phyloP scores from a whole-genome alignment of 179 eudicot genomes.

The Camellia oleifera region DNA sequence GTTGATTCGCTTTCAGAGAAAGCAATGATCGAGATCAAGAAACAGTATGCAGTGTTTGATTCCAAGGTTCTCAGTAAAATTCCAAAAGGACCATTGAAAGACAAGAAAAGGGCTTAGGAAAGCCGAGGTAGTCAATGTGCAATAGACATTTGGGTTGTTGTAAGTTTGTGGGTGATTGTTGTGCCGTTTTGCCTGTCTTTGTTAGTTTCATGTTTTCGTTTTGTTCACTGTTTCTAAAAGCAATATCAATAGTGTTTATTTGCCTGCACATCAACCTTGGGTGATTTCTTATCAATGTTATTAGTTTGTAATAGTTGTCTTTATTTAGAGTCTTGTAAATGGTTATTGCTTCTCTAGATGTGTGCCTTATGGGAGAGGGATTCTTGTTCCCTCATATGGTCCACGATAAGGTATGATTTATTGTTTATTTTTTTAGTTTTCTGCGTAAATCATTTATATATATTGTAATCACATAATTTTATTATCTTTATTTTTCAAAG shows the following conservation, averaged over 20 bases:
- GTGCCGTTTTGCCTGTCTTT: background rate
- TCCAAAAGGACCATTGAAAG: conserved; percentile 61
- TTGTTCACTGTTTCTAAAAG: background rate
- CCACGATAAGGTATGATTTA: too few species aligned
- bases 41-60: conserved; percentile 61
- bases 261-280: background rate
- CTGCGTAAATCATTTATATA: too few species aligned
- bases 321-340: too few species aligned
- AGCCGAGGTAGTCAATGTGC: background rate
- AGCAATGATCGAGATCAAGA: conserved; percentile 62
- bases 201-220: background rate
- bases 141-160: background rate
- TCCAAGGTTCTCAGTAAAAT: conserved; percentile 71
- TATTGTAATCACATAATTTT: too few species aligned
- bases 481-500: too few species aligned
- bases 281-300: background rate
- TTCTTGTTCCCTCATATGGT: too few species aligned
- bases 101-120: conserved; percentile 44
- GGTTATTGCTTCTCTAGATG: too few species aligned
- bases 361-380: too few species aligned
- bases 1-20: conserved; percentile 69
- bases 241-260: background rate
- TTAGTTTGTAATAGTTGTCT: too few species aligned
- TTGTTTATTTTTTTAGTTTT: too few species aligned
- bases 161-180: background rate